These are phyloP conservation scores for Malus fusca DNA, from an alignment of 306 rosid species.

Conservation along the genomic window DNA sequence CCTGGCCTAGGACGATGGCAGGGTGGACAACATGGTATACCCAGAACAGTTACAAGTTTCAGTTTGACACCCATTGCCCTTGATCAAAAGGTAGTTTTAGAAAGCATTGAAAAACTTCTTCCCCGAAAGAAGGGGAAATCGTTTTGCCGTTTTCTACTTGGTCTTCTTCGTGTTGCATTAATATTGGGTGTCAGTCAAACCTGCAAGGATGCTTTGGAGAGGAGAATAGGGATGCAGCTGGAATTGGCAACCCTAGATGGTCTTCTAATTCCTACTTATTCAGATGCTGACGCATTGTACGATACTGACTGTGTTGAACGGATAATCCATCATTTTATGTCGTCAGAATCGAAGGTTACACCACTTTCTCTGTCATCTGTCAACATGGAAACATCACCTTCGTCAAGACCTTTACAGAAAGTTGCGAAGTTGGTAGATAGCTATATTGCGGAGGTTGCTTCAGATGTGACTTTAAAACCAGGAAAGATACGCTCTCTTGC, in stretches of 20 bases:
- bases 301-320: conserved; percentile 64
- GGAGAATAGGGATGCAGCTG: conserved; percentile 85
- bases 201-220: conserved; percentile 66
- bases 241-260: conserved; percentile 82
- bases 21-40: conserved; percentile 52
- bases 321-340: conserved; percentile 55
- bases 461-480: conserved; percentile 46
- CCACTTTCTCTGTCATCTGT: conserved; percentile 64
- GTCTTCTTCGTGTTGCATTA: conserved; percentile 85
- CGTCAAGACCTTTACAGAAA: conserved; percentile 44
- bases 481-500: conserved; percentile 37
- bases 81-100: conserved; percentile 71
- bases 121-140: conserved; percentile 78
- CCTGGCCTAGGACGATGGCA: conserved; percentile 94
- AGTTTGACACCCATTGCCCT: conserved; percentile 65
- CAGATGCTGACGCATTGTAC: conserved; percentile 75
- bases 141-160: conserved; percentile 75
- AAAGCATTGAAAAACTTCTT: conserved; percentile 73
- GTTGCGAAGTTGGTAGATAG: conserved; percentile 53
- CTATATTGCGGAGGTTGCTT: conserved; percentile 56
- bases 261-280: conserved; percentile 77
- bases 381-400: conserved; percentile 47
- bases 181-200: conserved; percentile 55
- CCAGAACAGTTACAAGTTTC: conserved; percentile 67
- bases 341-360: conserved; percentile 40